Evolutionary conservation across 2,329 filamentous ascomycete genomes (phyloP).

Genomic region (Dactylellina parvicollis): DNA sequence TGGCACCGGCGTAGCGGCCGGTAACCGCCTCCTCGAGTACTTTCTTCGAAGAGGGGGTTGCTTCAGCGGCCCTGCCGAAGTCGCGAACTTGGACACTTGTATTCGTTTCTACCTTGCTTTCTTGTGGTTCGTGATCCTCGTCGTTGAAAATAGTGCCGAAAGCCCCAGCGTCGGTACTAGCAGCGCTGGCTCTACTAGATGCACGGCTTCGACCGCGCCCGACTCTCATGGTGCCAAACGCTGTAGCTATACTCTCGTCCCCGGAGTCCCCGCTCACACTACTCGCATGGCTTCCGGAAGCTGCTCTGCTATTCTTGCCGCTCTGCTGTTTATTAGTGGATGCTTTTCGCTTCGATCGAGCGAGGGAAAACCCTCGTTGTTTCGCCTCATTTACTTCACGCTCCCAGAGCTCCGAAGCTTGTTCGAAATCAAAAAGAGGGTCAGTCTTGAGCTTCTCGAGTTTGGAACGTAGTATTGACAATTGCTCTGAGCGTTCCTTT

Average conservation of each 20-base stretch:
- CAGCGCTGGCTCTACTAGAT: slow-evolving; percentile 49
- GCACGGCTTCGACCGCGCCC: slow-evolving; percentile 37
- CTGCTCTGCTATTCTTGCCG: slow-evolving; percentile 7
- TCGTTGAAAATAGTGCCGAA: slow-evolving; percentile 37
- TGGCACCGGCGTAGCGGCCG: slow-evolving; percentile 33
- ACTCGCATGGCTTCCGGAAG: slow-evolving; percentile 28
- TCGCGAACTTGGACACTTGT: slow-evolving; percentile 25
- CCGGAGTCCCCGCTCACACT: slow-evolving; percentile 40
- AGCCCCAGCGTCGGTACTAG: slow-evolving; percentile 45
- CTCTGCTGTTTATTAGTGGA: slow-evolving; percentile 17
- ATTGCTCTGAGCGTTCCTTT: slow-evolving; percentile 49
- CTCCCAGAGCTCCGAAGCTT: slow-evolving; percentile 65
- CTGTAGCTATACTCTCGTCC: slow-evolving; percentile 21
- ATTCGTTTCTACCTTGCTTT: not conserved
- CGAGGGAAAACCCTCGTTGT: not conserved
- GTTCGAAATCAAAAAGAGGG: slow-evolving; percentile 64
- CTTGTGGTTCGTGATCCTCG: slow-evolving; percentile 19
- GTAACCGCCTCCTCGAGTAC: slow-evolving; percentile 57
- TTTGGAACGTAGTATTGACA: slow-evolving; percentile 54
- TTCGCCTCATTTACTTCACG: slow-evolving; percentile 58
- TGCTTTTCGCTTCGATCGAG: slow-evolving; percentile 25
- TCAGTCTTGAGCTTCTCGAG: slow-evolving; percentile 59
- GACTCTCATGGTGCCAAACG: slow-evolving; percentile 28
- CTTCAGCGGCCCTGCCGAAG: slow-evolving; percentile 54
- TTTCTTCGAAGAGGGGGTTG: slow-evolving; percentile 53